Conservation (phyloP, 257 asterid genomes). For the Penstemon barbatus region DNA sequence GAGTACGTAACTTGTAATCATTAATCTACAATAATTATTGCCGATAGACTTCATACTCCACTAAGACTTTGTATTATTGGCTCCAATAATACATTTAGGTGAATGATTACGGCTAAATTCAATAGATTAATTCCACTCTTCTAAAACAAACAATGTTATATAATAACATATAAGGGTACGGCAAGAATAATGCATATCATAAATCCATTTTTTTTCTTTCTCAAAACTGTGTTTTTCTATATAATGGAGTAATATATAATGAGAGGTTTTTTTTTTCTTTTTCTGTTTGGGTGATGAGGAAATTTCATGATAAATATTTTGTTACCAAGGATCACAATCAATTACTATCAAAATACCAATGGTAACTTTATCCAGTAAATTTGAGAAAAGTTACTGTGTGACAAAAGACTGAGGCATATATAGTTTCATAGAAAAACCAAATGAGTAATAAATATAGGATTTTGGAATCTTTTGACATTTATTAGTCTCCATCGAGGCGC, state of each 20-base stretch:
- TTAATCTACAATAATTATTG: constrained; percentile 24
- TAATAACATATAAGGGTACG: background rate
- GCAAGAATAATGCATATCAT: background rate
- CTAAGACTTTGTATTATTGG: constrained; percentile 23
- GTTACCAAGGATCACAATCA: background rate
- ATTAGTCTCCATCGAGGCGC: constrained; percentile 31
- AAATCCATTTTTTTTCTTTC: background rate
- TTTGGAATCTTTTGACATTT: constrained; percentile 42
- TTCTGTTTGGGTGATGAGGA: too few species aligned
- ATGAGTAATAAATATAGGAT: background rate
- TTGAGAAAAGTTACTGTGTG: background rate
- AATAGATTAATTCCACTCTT: constrained; percentile 14
- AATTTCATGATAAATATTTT: background rate
- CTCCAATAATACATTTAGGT: background rate
- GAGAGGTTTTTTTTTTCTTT: background rate
- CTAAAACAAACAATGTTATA: background rate
- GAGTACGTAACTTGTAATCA: constrained; percentile 30
- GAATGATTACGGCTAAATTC: background rate
- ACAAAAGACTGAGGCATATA: constrained; percentile 10
- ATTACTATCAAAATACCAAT: background rate
- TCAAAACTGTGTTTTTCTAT: background rate
- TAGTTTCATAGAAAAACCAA: background rate
- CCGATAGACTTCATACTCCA: constrained; percentile 28
- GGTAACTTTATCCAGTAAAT: background rate
- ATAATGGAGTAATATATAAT: background rate